These are phyloP conservation scores for Kingdonia uniflora DNA, from an alignment of 164 flowering plant genomes.

Conservation along the genomic window DNA sequence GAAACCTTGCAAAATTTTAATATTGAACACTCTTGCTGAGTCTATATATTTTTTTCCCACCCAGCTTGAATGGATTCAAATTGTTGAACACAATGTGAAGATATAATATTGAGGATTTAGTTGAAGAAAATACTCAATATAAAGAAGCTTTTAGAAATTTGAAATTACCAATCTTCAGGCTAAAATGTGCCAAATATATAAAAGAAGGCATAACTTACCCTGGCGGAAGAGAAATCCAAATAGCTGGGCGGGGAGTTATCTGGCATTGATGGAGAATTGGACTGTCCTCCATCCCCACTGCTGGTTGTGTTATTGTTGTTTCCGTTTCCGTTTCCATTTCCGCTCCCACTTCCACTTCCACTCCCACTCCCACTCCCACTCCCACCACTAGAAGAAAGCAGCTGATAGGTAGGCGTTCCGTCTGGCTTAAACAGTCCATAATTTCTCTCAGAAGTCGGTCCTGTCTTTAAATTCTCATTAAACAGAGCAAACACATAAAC, in stretches of 20 bases:
- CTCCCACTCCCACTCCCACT: neutral
- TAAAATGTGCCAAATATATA: too few relatives aligned
- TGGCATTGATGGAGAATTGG: neutral
- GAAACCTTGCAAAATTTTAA: too few relatives aligned
- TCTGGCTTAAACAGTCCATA: constrained; percentile 69
- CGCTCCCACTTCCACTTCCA: neutral
- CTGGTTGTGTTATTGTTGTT: neutral
- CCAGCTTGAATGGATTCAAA: too few relatives aligned
- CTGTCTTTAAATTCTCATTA: constrained; percentile 63
- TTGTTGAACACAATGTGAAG: too few relatives aligned
- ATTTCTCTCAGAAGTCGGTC: constrained; percentile 66
- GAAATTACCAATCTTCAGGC: too few relatives aligned
- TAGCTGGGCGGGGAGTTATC: constrained; percentile 1
- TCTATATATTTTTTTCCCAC: too few relatives aligned
- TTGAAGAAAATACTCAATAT: too few relatives aligned
- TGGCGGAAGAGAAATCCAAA: constrained; percentile 1
- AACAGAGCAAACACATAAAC: constrained; percentile 56
- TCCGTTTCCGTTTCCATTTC: neutral
- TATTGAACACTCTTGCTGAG: too few relatives aligned
- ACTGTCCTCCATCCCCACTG: neutral
- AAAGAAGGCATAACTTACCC: neutral
- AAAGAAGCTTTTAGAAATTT: too few relatives aligned
- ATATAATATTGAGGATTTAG: too few relatives aligned
- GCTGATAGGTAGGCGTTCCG: constrained; percentile 33
- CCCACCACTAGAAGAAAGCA: constrained; percentile 9